These are phyloP conservation scores for Lactifluus pinguis DNA, from an alignment of 768 basidiomycete species.

Conservation along the genomic window DNA sequence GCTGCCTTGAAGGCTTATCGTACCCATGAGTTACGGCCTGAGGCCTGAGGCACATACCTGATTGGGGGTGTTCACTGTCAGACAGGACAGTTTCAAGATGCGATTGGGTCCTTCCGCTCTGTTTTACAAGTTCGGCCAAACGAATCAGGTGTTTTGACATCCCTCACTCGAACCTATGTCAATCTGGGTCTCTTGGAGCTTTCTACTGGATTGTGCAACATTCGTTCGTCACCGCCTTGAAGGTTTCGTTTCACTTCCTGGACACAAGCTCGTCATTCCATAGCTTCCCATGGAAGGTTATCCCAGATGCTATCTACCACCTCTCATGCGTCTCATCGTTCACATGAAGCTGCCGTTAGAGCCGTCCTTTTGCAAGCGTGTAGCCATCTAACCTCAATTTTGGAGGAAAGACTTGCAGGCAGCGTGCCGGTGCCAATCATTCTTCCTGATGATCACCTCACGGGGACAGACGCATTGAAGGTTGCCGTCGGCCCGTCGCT, in stretches of 20 bases:
- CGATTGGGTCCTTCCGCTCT: constrained; percentile 53
- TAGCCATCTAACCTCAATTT: constrained; percentile 32
- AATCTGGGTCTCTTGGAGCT: constrained; percentile 60
- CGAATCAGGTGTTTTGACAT: constrained; percentile 64
- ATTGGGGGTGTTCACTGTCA: constrained; percentile 79
- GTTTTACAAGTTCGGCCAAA: constrained; percentile 48
- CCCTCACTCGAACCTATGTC: constrained; percentile 64
- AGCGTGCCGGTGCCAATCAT: constrained; percentile 29
- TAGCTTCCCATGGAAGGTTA: constrained; percentile 71
- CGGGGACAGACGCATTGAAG: constrained; percentile 35
- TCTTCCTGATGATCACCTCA: constrained; percentile 17
- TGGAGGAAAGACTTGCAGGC: constrained; percentile 34
- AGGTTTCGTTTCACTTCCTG: constrained; percentile 41
- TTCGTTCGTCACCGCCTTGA: constrained; percentile 58
- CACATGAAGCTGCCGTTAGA: constrained; percentile 34
- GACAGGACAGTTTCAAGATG: constrained; percentile 65
- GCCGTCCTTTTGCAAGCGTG: constrained; percentile 28
- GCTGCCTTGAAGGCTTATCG: constrained; percentile 81
- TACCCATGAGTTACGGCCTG: constrained; percentile 61
- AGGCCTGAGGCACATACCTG: constrained; percentile 77
- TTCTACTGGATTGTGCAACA: constrained; percentile 63
- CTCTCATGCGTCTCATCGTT: constrained; percentile 49
- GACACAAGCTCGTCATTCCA: constrained; percentile 53
- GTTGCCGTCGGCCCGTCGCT: constrained; percentile 45
- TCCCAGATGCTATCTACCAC: constrained; percentile 66